Percentiles rank a stretch among this genome's conserved stretches.
Evolutionary conservation across 192 early-diverging fungal species (phyloP).

Genomic region (Entomortierella lignicola): DNA sequence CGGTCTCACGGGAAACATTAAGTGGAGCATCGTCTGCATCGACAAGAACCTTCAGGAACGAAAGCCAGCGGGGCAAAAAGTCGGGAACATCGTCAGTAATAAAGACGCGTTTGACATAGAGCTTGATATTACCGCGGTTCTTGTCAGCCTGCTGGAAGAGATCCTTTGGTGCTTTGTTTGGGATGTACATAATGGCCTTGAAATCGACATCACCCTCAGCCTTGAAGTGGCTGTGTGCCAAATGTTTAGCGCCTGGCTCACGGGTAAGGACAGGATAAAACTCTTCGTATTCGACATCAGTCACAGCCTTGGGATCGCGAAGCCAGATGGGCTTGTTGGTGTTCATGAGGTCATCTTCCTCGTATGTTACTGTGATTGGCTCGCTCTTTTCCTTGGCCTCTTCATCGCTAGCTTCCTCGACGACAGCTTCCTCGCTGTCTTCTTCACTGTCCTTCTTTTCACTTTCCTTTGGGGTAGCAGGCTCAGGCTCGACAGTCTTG

Average conservation of each 20-base stretch:
- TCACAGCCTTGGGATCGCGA: slow-evolving; percentile 80
- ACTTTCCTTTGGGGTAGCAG: slow-evolving; percentile 38
- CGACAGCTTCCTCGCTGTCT: slow-evolving; percentile 56
- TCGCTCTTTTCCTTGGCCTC: slow-evolving; percentile 64
- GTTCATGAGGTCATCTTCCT: slow-evolving; percentile 87
- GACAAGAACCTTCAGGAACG: slow-evolving; percentile 94
- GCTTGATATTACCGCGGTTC: slow-evolving; percentile 74
- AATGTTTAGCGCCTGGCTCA: slow-evolving; percentile 71
- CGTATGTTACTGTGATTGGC: slow-evolving; percentile 65
- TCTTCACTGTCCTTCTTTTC: slow-evolving; percentile 48
- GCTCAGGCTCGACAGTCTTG: slow-evolving; percentile 61
- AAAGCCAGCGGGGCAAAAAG: slow-evolving; percentile 91
- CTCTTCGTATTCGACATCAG: slow-evolving; percentile 85
- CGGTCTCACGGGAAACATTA: slow-evolving; percentile 97
- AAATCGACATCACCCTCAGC: slow-evolving; percentile 96
- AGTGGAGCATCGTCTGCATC: slow-evolving; percentile 98
- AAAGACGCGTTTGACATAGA: slow-evolving; percentile 97
- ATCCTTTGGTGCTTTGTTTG: slow-evolving; percentile 67
- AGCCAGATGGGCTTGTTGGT: slow-evolving; percentile 96
- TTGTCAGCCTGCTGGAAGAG: slow-evolving; percentile 67
- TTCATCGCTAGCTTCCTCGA: slow-evolving; percentile 67
- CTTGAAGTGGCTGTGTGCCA: slow-evolving; percentile 90
- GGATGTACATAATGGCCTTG: slow-evolving; percentile 87
- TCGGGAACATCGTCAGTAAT: slow-evolving; percentile 92
- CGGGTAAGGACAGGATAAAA: slow-evolving; percentile 90